Base-by-base conservation (phyloP, 495 filamentous ascomycete species). In the Hypoxylon perforatum region DNA sequence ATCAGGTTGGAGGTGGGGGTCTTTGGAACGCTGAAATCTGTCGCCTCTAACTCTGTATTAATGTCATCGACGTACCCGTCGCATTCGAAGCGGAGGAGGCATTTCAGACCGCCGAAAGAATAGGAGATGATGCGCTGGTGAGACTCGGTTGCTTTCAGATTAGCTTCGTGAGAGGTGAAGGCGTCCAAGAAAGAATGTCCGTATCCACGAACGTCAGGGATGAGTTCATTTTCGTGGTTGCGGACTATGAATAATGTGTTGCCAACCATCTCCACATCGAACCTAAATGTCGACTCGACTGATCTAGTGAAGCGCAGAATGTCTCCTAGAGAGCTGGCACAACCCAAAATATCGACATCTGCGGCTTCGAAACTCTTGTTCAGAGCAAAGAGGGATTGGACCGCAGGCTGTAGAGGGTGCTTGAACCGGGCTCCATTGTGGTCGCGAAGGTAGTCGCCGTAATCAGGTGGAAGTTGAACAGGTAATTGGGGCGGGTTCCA, bases 101-200 rank as follows among this genome's bases (percentile, higher is more conserved):
- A 83, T 0, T 78, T 77, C 28, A 90, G 57, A 0, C 82, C 85
- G 2, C 71, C 85, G 54, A 93, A 85, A 0, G 77, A 55, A 72
- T 90, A 92, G 15, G 77, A 72, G 1, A 92, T 66, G 18, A 91
- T 58, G 0, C 90, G 80, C 57, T 92, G 88, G 57, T 91, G 88
- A 0, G 87, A 87, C 30, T 77, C 77, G 0, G 85, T 90, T 9
- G 78, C 79, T 46, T 74, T 75, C 23, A 85, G 78, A 10, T 76
- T 78, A 0, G 57, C 3, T 7, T 81, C 76, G 84, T 87, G 87
- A 0, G 82, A 85, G 1, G 90, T 91, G 66, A 89, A 89, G 3
- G 75, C 80, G 36, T 89, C 86, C 4, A 86, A 82, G 69, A 91
- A 91, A 0, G 84, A 82, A 70, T 90, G 86, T 7, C 89, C 88